phyloP scores from a whole-genome alignment of 352 stramenopile species.

The Phytophthora nicotianae region DNA sequence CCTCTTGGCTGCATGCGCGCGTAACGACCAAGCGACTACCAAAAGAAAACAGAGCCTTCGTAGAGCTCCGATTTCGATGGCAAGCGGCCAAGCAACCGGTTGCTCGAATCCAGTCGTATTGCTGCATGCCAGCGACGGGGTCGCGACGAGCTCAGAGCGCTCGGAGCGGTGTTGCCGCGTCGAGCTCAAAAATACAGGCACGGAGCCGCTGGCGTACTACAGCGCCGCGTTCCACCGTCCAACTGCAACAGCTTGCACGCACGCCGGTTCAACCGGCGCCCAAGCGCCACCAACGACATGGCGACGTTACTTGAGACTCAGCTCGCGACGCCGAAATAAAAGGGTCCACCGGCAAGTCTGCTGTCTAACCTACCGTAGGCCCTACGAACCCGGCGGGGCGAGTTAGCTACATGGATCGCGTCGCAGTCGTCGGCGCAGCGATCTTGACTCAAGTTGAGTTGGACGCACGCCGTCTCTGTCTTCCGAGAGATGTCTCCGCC shows the following conservation, averaged over 20 bases:
- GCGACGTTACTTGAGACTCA: constrained; percentile 8
- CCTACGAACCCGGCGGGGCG: too few relatives aligned
- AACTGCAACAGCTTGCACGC: neutral
- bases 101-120: constrained; percentile 29
- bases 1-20: constrained; percentile 21
- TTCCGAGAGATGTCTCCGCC: neutral
- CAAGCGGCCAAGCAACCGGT: constrained; percentile 19
- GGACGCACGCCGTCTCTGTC: neutral
- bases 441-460: constrained; percentile 3
- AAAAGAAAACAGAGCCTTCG: constrained; percentile 26
- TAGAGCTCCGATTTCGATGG: constrained; percentile 21
- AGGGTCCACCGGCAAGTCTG: constrained; percentile 18
- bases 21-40: constrained; percentile 37
- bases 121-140: constrained; percentile 11
- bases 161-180: constrained; percentile 12
- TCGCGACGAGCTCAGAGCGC: constrained; percentile 8
- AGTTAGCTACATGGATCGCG: neutral
- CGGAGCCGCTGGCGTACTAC: constrained; percentile 15
- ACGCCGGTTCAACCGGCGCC: neutral
- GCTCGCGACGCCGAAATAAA: constrained; percentile 22
- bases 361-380: neutral
- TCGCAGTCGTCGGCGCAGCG: neutral
- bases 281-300: constrained; percentile 6
- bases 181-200: constrained; percentile 19
- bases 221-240: neutral